Percentiles rank a stretch among this genome's conserved stretches.
phyloP scores from a whole-genome alignment of 805 yeast species.

The Kockiozyma suomiensis region DNA sequence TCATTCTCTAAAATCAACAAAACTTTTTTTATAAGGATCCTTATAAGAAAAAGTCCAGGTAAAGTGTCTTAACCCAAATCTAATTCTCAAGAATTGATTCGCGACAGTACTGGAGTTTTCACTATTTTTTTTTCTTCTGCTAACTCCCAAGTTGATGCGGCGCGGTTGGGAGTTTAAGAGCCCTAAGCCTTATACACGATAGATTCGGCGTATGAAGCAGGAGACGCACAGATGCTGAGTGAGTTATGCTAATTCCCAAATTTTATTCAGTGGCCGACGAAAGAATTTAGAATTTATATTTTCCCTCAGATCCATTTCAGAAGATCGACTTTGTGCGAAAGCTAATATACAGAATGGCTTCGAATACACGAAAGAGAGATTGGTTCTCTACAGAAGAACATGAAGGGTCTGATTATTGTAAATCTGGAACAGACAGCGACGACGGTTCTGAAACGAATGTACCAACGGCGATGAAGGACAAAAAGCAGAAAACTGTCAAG shows the following conservation, averaged over 20 bases:
- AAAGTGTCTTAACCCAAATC: background rate
- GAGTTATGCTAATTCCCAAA: background rate
- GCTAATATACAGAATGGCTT: background rate
- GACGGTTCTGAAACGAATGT: conserved; percentile 31
- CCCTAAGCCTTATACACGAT: background rate
- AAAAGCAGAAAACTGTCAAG: conserved; percentile 25
- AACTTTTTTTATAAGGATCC: background rate
- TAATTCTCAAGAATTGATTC: no score
- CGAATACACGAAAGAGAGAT: conserved; percentile 17
- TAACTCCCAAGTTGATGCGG: conserved; percentile 14
- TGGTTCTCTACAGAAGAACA: conserved; percentile 34
- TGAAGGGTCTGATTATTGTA: conserved; percentile 33
- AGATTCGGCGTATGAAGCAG: no score
- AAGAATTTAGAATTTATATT: background rate
- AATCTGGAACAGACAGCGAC: conserved; percentile 24
- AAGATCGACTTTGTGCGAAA: no score
- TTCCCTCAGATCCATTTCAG: background rate
- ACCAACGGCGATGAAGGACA: conserved; percentile 25
- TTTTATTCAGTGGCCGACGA: no score
- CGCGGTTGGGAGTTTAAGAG: conserved; percentile 5
- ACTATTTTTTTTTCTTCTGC: background rate
- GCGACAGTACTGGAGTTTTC: background rate
- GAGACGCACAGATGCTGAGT: background rate
- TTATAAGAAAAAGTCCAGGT: background rate
- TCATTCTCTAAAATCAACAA: background rate